Evolutionary conservation across 345 rosid genomes (phyloP).

Genomic region (Anacardium occidentale): DNA sequence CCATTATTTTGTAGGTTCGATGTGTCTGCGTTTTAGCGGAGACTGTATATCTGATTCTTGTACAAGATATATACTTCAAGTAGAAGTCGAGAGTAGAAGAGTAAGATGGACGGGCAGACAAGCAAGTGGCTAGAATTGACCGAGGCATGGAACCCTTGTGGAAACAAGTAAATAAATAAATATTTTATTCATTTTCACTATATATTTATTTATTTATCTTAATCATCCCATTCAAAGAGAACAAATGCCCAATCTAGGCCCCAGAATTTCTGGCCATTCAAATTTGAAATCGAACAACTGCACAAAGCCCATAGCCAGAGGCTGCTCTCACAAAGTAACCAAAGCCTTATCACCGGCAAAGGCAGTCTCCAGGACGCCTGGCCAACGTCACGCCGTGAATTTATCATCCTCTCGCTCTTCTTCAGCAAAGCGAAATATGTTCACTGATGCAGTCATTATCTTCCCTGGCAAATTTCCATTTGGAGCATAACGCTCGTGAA

Average conservation of each 20-base stretch:
- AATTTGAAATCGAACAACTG: background rate
- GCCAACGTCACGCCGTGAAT: constrained; percentile 14
- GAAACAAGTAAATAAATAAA: too few relatives aligned
- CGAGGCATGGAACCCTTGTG: too few relatives aligned
- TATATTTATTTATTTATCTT: too few relatives aligned
- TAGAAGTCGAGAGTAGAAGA: background rate
- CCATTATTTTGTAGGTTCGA: constrained; percentile 32
- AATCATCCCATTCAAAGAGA: too few relatives aligned
- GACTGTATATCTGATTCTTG: background rate
- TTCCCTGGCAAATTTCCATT: constrained; percentile 6
- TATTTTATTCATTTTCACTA: too few relatives aligned
- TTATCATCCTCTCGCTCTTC: constrained; percentile 7
- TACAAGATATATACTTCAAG: background rate
- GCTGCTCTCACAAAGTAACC: background rate
- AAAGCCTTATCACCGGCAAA: constrained; percentile 3
- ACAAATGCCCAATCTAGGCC: too few relatives aligned
- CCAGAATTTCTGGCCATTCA: background rate
- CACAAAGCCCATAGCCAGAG: background rate
- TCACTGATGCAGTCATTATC: constrained; percentile 18
- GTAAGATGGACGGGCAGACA: constrained; percentile 16
- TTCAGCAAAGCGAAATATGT: background rate
- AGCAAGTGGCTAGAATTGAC: constrained; percentile 27
- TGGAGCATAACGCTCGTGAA: constrained; percentile 18
- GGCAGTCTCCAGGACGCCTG: constrained; percentile 14
- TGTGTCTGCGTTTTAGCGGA: constrained; percentile 12